Evolutionary conservation across 2,329 filamentous ascomycete genomes (phyloP).

Genomic region (Chaetomium sp.): DNA sequence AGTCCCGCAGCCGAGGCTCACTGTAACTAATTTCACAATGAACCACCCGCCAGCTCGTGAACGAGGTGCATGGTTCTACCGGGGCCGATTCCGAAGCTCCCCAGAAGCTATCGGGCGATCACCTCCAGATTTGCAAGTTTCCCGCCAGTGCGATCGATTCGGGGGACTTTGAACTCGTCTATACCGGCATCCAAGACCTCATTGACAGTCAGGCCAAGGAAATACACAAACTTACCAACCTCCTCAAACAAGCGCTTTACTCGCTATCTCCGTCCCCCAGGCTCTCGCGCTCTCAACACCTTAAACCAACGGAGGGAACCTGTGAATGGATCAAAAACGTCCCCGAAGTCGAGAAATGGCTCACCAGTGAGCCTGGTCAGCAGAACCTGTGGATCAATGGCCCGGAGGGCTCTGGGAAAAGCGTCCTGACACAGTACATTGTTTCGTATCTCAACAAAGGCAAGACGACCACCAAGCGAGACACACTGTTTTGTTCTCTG

Average conservation of each 20-base stretch:
- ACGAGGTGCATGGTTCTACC: not conserved
- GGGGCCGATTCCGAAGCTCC: not conserved
- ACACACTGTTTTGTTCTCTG: not conserved
- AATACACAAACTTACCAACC: not conserved
- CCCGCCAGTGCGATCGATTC: not conserved
- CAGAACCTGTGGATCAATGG: not conserved
- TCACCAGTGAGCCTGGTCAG: not conserved
- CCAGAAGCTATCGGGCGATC: not conserved
- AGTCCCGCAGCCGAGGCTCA: no score
- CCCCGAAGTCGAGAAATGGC: not conserved
- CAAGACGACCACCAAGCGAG: not conserved
- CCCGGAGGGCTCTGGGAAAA: not conserved
- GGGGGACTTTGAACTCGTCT: not conserved
- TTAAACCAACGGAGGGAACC: not conserved
- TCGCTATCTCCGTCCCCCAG: not conserved
- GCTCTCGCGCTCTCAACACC: not conserved
- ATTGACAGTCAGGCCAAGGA: not conserved
- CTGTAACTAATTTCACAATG: no score
- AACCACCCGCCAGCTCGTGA: not conserved
- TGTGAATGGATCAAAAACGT: not conserved
- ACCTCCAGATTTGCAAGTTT: not conserved
- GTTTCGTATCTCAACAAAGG: not conserved
- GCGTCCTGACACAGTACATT: not conserved
- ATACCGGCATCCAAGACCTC: not conserved
- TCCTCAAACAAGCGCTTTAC: not conserved